phyloP scores from a whole-genome alignment of 1,284 basidiomycete species.

The Mrakiaceae sp. region DNA sequence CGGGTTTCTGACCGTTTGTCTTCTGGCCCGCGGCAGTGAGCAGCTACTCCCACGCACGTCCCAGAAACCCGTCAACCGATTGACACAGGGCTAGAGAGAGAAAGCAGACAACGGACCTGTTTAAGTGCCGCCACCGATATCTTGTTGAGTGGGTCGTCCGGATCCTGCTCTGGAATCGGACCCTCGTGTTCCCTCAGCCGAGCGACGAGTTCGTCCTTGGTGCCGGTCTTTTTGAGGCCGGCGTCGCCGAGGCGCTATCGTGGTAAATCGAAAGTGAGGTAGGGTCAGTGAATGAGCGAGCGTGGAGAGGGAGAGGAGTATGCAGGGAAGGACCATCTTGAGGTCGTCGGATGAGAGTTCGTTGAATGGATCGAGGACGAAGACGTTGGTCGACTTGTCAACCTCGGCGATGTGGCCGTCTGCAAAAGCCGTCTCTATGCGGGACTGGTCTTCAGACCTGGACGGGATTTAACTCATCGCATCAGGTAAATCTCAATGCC shows the following conservation, averaged over 20 bases:
- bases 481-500: neutral
- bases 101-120: neutral
- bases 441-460: neutral
- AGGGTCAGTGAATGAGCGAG: neutral
- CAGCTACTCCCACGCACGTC: neutral
- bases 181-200: neutral
- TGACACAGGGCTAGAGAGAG: neutral
- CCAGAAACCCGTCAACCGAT: neutral
- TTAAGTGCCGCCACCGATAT: neutral
- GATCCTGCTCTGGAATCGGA: neutral
- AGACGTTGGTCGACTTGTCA: constrained; percentile 2
- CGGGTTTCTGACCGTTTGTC: too few species aligned
- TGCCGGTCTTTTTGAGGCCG: constrained; percentile 35
- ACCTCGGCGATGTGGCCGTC: neutral
- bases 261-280: neutral
- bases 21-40: neutral
- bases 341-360: neutral
- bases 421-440: neutral
- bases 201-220: constrained; percentile 1
- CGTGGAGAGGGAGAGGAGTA: neutral
- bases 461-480: neutral
- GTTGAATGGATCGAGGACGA: neutral
- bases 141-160: neutral
- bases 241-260: constrained; percentile 36
- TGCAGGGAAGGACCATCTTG: neutral